These are phyloP conservation scores for Chaetomium sp. DNA, from an alignment of 2,329 filamentous ascomycete genomes.

Conservation along the genomic window DNA sequence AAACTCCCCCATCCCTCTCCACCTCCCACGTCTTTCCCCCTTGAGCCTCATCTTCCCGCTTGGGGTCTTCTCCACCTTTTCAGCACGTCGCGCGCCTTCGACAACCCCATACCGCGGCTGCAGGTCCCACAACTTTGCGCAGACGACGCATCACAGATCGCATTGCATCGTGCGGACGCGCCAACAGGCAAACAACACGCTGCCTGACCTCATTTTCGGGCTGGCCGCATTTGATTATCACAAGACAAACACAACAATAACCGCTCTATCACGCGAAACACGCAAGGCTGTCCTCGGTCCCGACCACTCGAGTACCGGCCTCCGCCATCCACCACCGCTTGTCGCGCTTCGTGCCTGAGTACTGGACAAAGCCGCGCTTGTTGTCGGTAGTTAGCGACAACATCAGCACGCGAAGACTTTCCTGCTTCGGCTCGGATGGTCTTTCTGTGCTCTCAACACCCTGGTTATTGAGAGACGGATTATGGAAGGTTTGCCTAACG, in stretches of 20 bases:
- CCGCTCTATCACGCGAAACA: too few species aligned
- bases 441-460: constrained; percentile 24
- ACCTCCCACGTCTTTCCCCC: constrained; percentile 28
- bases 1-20: constrained; percentile 34
- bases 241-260: too few species aligned
- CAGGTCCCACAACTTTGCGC: constrained; percentile 13
- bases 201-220: too few species aligned
- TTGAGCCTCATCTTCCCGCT: constrained; percentile 28
- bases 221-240: too few species aligned
- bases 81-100: constrained; percentile 18
- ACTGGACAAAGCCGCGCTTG: constrained; percentile 2
- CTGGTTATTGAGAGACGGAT: constrained; percentile 35
- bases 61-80: constrained; percentile 24
- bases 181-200: not conserved
- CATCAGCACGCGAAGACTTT: constrained; percentile 20
- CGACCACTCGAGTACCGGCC: not conserved
- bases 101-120: constrained; percentile 18
- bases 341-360: constrained; percentile 1
- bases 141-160: constrained; percentile 11
- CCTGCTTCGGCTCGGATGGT: constrained; percentile 24
- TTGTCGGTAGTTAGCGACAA: constrained; percentile 3
- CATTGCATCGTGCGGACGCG: not conserved
- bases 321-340: not conserved
- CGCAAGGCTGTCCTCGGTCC: too few species aligned
- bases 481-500: constrained; percentile 49